Evolutionary conservation across 768 basidiomycete genomes (phyloP).

Genomic region (Suillus variegatus): DNA sequence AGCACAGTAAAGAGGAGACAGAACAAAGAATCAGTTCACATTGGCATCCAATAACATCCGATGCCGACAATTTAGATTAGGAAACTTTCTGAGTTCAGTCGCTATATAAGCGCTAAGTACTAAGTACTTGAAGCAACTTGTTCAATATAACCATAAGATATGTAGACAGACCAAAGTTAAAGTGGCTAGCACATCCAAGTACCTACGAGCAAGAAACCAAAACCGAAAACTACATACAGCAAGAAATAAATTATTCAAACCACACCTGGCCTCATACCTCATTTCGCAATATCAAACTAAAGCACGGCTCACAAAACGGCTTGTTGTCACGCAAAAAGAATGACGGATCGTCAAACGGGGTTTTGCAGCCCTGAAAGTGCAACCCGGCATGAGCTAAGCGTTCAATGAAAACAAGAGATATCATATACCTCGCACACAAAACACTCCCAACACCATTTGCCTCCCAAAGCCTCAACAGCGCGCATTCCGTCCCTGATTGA

Average conservation of each 20-base stretch:
- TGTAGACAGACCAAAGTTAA: not conserved
- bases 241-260: conserved; percentile 4
- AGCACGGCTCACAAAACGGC: conserved; percentile 88
- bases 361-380: conserved; percentile 61
- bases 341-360: conserved; percentile 82
- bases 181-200: not conserved
- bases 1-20: too few species aligned
- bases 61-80: too few species aligned
- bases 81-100: not conserved
- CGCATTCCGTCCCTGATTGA: conserved; percentile 77
- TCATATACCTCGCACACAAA: conserved; percentile 82
- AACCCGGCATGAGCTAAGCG: conserved; percentile 7
- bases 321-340: conserved; percentile 85
- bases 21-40: too few species aligned
- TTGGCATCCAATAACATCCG: too few species aligned
- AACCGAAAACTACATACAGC: not conserved
- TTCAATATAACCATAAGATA: not conserved
- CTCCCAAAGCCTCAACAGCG: conserved; percentile 87
- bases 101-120: too few species aligned
- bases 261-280: conserved; percentile 48
- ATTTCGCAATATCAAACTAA: conserved; percentile 79
- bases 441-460: conserved; percentile 93
- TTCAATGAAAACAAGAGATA: conserved; percentile 3
- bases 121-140: not conserved
- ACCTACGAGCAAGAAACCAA: not conserved